Conservation (phyloP, 2,329 filamentous ascomycete genomes). For the Botryosphaeria dothidea region DNA sequence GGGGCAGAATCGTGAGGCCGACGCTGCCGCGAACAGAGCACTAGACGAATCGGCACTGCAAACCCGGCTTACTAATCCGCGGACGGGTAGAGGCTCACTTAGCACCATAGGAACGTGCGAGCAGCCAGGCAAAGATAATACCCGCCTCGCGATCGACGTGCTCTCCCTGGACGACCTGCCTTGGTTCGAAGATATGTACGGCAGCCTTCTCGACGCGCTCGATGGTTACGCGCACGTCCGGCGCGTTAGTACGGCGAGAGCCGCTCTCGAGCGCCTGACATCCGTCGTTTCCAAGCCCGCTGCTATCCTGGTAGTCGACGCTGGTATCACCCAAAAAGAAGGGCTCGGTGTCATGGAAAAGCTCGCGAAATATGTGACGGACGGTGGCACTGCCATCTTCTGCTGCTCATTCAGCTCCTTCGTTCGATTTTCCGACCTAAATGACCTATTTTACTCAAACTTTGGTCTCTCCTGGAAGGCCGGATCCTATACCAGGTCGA, state of each 20-base stretch:
- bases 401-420: background rate
- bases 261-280: background rate
- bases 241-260: conserved; percentile 20
- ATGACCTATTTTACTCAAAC: background rate
- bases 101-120: too few species aligned
- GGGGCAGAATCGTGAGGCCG: background rate
- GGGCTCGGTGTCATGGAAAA: background rate
- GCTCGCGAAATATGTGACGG: background rate
- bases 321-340: background rate
- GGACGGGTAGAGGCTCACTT: too few species aligned
- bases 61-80: too few species aligned
- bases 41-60: background rate
- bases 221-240: conserved; percentile 21
- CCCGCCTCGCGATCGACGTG: background rate
- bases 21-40: background rate
- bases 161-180: background rate
- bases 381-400: background rate
- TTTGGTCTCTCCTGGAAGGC: background rate
- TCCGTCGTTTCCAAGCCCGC: background rate
- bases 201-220: background rate
- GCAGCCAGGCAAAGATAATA: too few species aligned
- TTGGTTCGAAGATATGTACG: background rate
- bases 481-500: background rate
- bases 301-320: background rate
- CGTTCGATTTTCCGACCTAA: background rate